Evolutionary conservation across 1,284 basidiomycete genomes (phyloP), one percentile per base, ranked within the genome.

Genomic region (Testicularia cyperi): DNA sequence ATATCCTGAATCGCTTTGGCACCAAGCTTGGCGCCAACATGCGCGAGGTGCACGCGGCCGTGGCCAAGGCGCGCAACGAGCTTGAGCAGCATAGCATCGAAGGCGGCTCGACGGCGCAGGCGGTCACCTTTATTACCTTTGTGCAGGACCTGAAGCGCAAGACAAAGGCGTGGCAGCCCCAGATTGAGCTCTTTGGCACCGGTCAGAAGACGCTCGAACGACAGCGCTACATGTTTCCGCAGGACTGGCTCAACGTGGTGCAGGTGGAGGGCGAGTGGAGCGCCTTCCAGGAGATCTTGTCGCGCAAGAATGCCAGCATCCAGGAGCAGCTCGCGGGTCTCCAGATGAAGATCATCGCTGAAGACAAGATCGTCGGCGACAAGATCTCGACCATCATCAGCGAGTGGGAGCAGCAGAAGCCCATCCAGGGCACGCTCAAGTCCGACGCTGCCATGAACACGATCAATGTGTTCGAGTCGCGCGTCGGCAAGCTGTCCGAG

Each of bases 61-160:
- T 99, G 49, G 79, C 88, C 56, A 95, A 96, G 80, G 88, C 92
- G 37, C 83, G 95, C 61, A 88, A 91, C 73, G 92, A 96, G 65
- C 83, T 99, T 39, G 95, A 98, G 79, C 87, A 90, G 52, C 85
- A 89, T 70, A 87, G 87, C 34, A 90, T 91, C 77, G 67, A 67
- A 26, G 57, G 64, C 46, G 63, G 67, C 34, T 83, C 83, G 44
- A 98, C 95, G 74, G 94, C 92, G 28, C 92, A 92, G 56, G 92
- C 95, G 74, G 95, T 99, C 64, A 88, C 90, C 1, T 96, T 98
- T 79, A 97, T 99, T 79, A 99, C 95, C 19, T 96, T 96, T 75
- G 92, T 98, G 1, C 94, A 98, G 79, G 92, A 97, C 81, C 84
- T 98, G 66, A 97, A 97, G 81, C 87, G 88, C 76, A 95, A 92